Base-by-base conservation (phyloP, 1,284 basidiomycete genomes). In the Melanopsichium pennsylvanicum region DNA sequence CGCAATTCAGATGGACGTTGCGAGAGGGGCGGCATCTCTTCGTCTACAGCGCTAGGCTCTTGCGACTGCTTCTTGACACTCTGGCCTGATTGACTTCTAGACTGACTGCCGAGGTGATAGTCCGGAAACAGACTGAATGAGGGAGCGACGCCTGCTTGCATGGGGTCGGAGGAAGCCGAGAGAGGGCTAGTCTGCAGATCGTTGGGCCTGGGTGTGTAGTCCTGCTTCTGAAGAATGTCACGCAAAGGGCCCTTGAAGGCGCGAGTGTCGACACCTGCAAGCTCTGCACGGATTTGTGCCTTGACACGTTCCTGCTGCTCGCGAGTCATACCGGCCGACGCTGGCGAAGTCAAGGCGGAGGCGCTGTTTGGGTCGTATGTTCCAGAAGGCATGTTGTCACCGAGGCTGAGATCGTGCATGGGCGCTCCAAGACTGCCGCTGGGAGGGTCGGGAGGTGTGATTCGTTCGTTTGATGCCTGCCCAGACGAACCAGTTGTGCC, bases 191-290 rank as follows among this genome's bases (percentile, higher is more conserved):
- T 59, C 41, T 67, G 64, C 51, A 61, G 44, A 41, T 59, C 57
- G 41, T 43, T 61, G 33, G 46, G 35, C 15, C 49, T 37, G 9
- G 55, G 58, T 15, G 55, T 55, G 27, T 58, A 66, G 41, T 61
- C 49, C 11, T 61, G 54, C 36, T 70, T 59, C 38, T 75, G 73
- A 6, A 71, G 34, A 18, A 74, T 71, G 27, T 70, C 69, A 6
- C 73, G 52, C 29, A 76, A 40, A 8, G 70, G 74, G 18, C 74
- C 74, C 34, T 64, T 62, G 51, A 76, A 62, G 22, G 72, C 73
- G 1, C 74, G 49, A 16, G 58, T 55, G 47, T 76, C 74, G 35
- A 76, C 70, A 26, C 70, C 72, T 3, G 58, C 61, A 2, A 75
- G 66, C 26, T 75, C 74, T 31, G 49, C 55, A 2, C 69, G 51